These are phyloP conservation scores for Vigna radiata DNA, from an alignment of 306 rosid species.

Conservation along the genomic window DNA sequence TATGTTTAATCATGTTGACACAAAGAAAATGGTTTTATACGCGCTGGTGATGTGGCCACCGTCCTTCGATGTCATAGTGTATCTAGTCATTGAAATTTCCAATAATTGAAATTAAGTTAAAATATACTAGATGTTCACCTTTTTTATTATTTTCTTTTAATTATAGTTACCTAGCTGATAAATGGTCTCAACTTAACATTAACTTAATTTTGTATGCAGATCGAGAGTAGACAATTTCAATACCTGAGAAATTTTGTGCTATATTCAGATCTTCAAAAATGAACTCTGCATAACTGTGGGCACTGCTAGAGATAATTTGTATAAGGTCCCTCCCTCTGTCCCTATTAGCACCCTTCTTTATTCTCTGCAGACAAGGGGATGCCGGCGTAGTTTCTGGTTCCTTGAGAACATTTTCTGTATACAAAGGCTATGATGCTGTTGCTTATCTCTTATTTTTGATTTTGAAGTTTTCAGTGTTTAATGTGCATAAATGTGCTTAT, in stretches of 20 bases:
- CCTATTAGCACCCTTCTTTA: neutral
- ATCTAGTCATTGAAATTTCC: too few relatives aligned
- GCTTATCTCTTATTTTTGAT: constrained; percentile 18
- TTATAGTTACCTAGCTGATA: too few relatives aligned
- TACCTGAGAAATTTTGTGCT: neutral
- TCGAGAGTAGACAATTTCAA: too few relatives aligned
- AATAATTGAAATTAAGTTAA: too few relatives aligned
- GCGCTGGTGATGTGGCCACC: too few relatives aligned
- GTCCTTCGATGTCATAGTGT: too few relatives aligned
- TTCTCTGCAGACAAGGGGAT: neutral
- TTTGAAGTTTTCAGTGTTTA: neutral
- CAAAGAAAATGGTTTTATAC: too few relatives aligned
- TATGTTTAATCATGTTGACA: too few relatives aligned
- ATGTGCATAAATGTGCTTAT: neutral
- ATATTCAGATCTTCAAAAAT: constrained; percentile 5
- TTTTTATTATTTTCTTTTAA: too few relatives aligned
- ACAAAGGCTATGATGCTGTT: neutral
- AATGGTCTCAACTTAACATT: too few relatives aligned
- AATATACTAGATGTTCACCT: too few relatives aligned
- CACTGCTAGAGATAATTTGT: constrained; percentile 9
- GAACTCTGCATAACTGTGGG: constrained; percentile 14
- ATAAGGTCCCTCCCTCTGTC: neutral
- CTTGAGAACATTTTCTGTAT: neutral
- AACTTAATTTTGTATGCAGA: too few relatives aligned
- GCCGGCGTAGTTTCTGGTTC: neutral